phyloP scores from a whole-genome alignment of 1,284 basidiomycete species.

The Coniferiporia sulphurascens region DNA sequence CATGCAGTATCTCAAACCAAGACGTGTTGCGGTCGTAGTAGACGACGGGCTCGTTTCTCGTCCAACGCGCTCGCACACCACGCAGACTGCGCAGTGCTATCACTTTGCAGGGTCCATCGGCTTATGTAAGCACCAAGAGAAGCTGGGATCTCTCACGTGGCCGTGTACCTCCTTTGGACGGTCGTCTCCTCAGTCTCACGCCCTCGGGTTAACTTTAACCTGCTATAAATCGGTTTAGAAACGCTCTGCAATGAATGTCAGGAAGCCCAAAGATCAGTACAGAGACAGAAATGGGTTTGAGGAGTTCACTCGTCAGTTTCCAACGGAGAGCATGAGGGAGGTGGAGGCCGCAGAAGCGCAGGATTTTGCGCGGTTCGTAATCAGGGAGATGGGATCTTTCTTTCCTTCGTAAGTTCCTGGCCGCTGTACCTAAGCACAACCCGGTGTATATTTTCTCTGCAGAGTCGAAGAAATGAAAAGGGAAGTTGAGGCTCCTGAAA shows the following conservation, averaged over 20 bases:
- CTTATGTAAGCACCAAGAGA: too few relatives aligned
- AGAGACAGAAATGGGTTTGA: conserved; percentile 12
- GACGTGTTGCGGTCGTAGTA: background rate
- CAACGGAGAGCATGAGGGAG: conserved; percentile 17
- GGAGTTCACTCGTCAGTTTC: conserved; percentile 13
- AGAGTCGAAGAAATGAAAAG: conserved; percentile 22
- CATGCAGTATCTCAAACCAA: background rate
- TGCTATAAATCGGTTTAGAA: too few relatives aligned
- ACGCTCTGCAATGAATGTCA: background rate
- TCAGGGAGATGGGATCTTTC: conserved; percentile 24
- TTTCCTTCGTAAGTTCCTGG: conserved; percentile 14
- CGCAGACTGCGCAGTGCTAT: too few relatives aligned
- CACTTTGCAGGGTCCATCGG: too few relatives aligned
- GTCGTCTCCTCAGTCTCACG: too few relatives aligned
- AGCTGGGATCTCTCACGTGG: too few relatives aligned
- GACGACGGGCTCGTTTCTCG: background rate
- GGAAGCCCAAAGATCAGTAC: conserved; percentile 4
- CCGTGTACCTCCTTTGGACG: too few relatives aligned
- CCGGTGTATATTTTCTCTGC: background rate
- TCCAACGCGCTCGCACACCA: background rate
- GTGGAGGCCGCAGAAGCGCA: conserved; percentile 25
- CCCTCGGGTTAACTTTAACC: too few relatives aligned
- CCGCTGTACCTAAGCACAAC: background rate
- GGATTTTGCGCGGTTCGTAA: conserved; percentile 29
- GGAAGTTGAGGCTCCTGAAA: conserved; percentile 23